These are phyloP conservation scores for Carallia pectinifolia DNA, from an alignment of 345 rosid genomes.

Conservation along the genomic window DNA sequence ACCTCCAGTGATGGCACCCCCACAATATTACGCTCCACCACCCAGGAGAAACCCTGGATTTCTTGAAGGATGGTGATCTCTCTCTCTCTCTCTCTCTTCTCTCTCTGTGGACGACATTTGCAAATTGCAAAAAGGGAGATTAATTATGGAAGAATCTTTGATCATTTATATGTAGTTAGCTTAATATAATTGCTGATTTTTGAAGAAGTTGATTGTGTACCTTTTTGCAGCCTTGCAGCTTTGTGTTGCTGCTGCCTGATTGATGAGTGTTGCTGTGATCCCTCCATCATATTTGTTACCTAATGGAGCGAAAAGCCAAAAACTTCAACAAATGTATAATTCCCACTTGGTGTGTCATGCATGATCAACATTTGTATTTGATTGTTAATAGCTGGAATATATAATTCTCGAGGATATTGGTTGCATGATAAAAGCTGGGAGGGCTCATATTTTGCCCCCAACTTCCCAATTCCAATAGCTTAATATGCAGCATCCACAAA, in stretches of 20 bases:
- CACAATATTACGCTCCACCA: conserved; percentile 37
- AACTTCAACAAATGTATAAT: no score
- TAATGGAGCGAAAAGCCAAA: conserved; percentile 12
- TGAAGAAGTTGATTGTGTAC: not conserved
- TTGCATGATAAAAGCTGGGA: no score
- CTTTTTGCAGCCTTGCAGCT: conserved; percentile 52
- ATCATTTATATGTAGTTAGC: not conserved
- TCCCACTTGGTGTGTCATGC: no score
- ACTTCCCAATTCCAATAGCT: no score
- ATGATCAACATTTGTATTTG: no score
- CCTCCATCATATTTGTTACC: conserved; percentile 41
- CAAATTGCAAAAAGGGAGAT: not conserved
- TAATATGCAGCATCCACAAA: no score
- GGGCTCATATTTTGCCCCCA: no score
- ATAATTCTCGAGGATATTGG: no score
- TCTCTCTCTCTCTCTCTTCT: not conserved
- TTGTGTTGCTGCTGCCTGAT: conserved; percentile 68
- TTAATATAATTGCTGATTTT: not conserved
- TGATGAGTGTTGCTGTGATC: conserved; percentile 79
- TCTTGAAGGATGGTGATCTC: conserved; percentile 46
- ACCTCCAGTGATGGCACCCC: conserved; percentile 48
- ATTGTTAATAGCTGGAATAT: no score
- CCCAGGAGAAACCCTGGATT: conserved; percentile 36
- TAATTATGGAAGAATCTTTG: not conserved
- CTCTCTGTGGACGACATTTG: not conserved